Evolutionary conservation across 2,329 filamentous ascomycete genomes (phyloP), one percentile per base, ranked within the genome.

Genomic region (Xylariaceae sp.): DNA sequence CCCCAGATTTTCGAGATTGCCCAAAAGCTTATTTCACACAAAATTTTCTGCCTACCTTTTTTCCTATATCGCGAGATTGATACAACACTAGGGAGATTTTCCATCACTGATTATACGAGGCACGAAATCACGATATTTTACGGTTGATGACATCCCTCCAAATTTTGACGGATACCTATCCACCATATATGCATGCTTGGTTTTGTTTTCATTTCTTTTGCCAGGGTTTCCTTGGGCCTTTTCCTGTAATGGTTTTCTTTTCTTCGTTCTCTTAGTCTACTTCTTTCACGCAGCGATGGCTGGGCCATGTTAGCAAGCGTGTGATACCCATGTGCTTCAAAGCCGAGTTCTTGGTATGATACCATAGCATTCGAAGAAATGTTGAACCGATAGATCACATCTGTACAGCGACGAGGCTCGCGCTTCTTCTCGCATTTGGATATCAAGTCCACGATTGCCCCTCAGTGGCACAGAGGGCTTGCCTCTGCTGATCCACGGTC

Each of bases 391-490:
- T 61, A 64, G 63, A 68, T 66, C 62, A 62, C 22, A 65, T 61
- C 58, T 65, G 64, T 63, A 63, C 61, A 60, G 63, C 61, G 64
- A 63, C 58, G 67, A 66, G 66, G 67, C 69, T 70, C 68, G 59
- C 67, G 64, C 67, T 69, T 70, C 67, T 62, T 52, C 55, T 65
- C 60, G 61, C 64, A 59, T 60, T 52, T 60, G 62, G 57, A 58
- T 60, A 55, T 48, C 43, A 53, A 58, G 45, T 48, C 31, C 53
- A 52, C 51, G 4, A 28, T 28, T 7, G 22, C 22, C 22, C 22
- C 22, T 28, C 22, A 7, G 22, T 28, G 22, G 22, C 22, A 28
- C 4, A 28, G 22, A 28, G 22, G 22, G 4, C 7, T 28, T 28
- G 22, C 22, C 22, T 28, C 22, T 28, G 22, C 7, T 28, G 22